Evolutionary conservation across 2,329 filamentous ascomycete species (phyloP).

Genomic region (Pseudovirgaria hyperparasitica): DNA sequence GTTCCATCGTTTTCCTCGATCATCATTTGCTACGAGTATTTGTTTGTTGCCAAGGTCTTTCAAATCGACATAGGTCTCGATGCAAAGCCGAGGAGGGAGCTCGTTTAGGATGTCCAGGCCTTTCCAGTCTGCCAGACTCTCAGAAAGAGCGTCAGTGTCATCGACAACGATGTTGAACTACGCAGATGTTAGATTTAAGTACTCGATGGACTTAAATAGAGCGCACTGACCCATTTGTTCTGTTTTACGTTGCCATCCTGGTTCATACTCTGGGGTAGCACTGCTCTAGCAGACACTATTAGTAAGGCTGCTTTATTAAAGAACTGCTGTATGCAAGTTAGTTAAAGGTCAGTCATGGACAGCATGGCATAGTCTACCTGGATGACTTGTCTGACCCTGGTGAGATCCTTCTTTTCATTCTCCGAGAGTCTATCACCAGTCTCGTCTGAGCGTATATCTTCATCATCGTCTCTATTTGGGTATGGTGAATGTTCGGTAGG

Average conservation of each 20-base stretch:
- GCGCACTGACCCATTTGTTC: constrained; percentile 69
- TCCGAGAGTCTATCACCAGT: constrained; percentile 22
- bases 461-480: constrained; percentile 39
- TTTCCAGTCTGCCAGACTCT: constrained; percentile 74
- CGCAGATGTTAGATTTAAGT: constrained; percentile 6
- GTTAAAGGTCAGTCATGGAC: constrained; percentile 3
- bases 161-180: constrained; percentile 94
- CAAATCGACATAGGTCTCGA: constrained; percentile 81
- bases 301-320: constrained; percentile 77
- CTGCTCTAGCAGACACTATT: constrained; percentile 68
- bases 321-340: constrained; percentile 57
- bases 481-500: constrained; percentile 36
- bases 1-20: constrained; percentile 85
- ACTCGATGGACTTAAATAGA: constrained; percentile 2
- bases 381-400: constrained; percentile 83
- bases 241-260: constrained; percentile 51
- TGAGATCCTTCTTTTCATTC: constrained; percentile 20
- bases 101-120: constrained; percentile 63
- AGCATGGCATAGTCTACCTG: constrained; percentile 46
- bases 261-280: constrained; percentile 46
- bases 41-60: constrained; percentile 70
- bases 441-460: constrained; percentile 35
- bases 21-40: constrained; percentile 76
- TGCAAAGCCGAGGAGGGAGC: constrained; percentile 68
- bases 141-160: constrained; percentile 76